Evolutionary conservation across 805 yeast genomes (phyloP), one percentile per base, ranked within the genome.

Genomic region (Wickerhamomyces canadensis): DNA sequence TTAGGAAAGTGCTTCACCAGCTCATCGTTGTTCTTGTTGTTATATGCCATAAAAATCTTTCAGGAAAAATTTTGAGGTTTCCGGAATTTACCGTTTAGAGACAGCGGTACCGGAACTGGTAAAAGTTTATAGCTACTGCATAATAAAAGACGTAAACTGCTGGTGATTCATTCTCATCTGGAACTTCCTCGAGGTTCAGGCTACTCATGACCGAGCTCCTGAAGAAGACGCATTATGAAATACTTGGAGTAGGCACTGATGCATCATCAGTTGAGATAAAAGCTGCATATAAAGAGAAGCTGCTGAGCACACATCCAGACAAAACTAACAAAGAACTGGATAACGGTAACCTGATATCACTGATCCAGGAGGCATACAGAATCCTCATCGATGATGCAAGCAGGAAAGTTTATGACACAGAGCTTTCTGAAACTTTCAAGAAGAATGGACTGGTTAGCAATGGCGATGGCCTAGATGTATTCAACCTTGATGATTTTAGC

Each of bases 271-370:
- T 37, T 0, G 74, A 70, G 12, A 67, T 89, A 19, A 79, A 76
- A 44, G 54, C 55, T 8, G 89, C 94, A 0, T 91, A 89, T 55
- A 73, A 70, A 38, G 62, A 57, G 24, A 71, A 72, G 13, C 67
- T 91, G 6, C 63, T 91, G 2, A 52, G 57, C 4, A 57, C 73
- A 3, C 98, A 91, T 57, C 98, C 98, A 1, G 98, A 91, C 55
- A 89, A 88, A 49, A 50, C 55, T 4, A 42, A 45, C 4, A 43
- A 28, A 28, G 14, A 45, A 17, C 30, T 33, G 3, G 32, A 37
- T 3, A 31, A 42, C 4, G 23, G 40, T 15, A 51, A 51, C 25
- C 43, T 62, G 5, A 60, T 78, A 8, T 63, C 73, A 40, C 59
- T 60, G 18, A 67, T 88, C 22, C 72, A 81, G 47, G 60, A 57